Base-by-base conservation (phyloP, 441 rosid genomes). In the Hypseocharis bilobata region DNA sequence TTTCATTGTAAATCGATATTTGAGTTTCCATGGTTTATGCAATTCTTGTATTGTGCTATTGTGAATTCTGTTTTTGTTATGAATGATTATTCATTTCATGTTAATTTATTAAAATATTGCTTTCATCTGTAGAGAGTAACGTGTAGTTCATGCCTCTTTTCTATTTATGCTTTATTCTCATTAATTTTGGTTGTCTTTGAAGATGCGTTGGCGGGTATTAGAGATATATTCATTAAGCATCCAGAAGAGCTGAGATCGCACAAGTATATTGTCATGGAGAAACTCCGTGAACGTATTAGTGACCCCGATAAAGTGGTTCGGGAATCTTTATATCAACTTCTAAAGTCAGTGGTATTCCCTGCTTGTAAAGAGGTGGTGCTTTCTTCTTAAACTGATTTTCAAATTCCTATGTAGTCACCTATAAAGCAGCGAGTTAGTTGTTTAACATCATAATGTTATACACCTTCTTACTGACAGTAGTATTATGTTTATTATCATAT, bases 161-260 rank as follows among this genome's bases (percentile, higher is more conserved):
- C 32, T 25, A 55, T 55, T 26, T 57, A 36, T 38, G 30, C 26
- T 30, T 17, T 60, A n/a, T n/a, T 75, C 66, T 66, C 17, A 4
- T 55, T 0, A 42, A 14, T 40, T 60, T 55, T 49, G 3, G 76
- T 66, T 65, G 52, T 62, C 59, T 63, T 60, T 78, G 72, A 75
- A 93, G 99, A 89, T 75, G 89, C 96, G 16, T 76, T 94, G 70
- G 27, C 45, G 69, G 97, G 99, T 6, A 75, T 94, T 74, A 77
- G 69, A 66, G 91, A 94, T 78, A 76, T 94, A 61, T 74, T 89
- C 66, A 67, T 55, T 52, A 80, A 76, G 75, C 64, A 89, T 80
- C 96, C 94, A 23, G 81, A 71, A 22, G 96, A 89, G 81, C 64
- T 89, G 69, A 85, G 70, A 66, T 70, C 69, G 59, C 92, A 80